Percentiles rank a stretch among this genome's conserved stretches.
These are phyloP conservation scores for Coniella vitis DNA, from an alignment of 2,329 filamentous ascomycete genomes.

Conservation along the genomic window DNA sequence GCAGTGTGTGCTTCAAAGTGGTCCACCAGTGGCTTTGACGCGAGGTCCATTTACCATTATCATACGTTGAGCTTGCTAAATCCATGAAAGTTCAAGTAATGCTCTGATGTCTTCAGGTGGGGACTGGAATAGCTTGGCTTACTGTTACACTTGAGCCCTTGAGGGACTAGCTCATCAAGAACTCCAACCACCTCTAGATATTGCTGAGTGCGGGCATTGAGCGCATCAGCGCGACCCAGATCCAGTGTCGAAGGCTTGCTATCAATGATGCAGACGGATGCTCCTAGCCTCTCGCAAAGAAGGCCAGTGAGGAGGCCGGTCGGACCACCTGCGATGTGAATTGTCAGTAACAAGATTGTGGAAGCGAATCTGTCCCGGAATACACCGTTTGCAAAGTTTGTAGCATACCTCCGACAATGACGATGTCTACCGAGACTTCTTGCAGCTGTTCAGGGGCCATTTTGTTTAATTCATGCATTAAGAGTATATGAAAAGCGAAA, in stretches of 20 bases:
- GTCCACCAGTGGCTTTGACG: constrained; percentile 43
- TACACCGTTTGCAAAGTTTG: neutral
- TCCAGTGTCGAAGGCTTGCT: constrained; percentile 21
- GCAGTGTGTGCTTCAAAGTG: constrained; percentile 34
- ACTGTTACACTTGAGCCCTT: constrained; percentile 44
- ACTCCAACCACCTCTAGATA: constrained; percentile 39
- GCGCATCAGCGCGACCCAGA: constrained; percentile 39
- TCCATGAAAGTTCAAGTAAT: neutral
- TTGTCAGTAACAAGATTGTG: neutral
- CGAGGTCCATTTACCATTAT: constrained; percentile 38
- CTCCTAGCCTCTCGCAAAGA: neutral
- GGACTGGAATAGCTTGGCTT: neutral
- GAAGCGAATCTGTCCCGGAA: neutral
- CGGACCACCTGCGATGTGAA: neutral
- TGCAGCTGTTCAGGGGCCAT: neutral
- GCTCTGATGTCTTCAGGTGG: neutral
- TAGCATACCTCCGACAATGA: neutral
- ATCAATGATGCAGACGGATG: neutral
- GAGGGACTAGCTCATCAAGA: constrained; percentile 32
- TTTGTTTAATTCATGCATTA: neutral
- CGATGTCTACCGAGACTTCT: neutral
- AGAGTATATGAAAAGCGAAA: neutral
- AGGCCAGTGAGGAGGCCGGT: neutral
- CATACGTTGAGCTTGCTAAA: constrained; percentile 33
- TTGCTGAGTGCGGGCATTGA: constrained; percentile 43